Base-by-base conservation (phyloP, 2,329 filamentous ascomycete genomes). In the Fusarium clavum region DNA sequence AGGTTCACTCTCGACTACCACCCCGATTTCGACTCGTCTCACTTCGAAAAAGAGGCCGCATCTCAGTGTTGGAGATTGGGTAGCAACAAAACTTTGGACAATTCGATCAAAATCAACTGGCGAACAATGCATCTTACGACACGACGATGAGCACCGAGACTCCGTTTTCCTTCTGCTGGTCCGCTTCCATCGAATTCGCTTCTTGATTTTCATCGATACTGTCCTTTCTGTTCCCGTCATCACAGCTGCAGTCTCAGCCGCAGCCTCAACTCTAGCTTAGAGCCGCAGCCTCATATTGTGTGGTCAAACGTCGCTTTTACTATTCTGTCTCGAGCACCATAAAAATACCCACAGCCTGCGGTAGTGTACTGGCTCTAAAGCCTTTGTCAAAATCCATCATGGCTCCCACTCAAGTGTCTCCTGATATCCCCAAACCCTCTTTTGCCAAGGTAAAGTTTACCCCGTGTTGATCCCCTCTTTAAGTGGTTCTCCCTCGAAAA, bases 401-500 rank as follows among this genome's bases (percentile, higher is more conserved):
- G 85, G 82, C 85, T 67, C 81, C 84, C 48, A 78, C 82, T 58
- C 81, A 82, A 75, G 79, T 84, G 72, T 79, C 83, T 72, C 76
- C 83, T 67, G 85, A 86, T 71, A 70, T 82, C 58, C 81, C 82
- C 56, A 89, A 88, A 80, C 86, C 90, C 73, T 93, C 91, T 45
- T 94, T 94, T 84, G 92, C 92, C 81, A 94, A 92, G 87, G 92
- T 93, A 83, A 57, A 49, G 44, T 48, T 24, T 57, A 43, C 52
- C 52, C 55, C 57, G 27, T 67, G 30, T 34, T 60, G 29, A 24
- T 54, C 56, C 52, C 55, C 56, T 54, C 53, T 57, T 48, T 52
- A 45, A 59, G 67, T 66, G 48, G 53, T 55, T 53, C 38, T 58
- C 41, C 47, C 24, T 53, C 24, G 30, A 40, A 48, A 47, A 47